These are phyloP conservation scores for Serendipita sp. DNA, from an alignment of 768 basidiomycete genomes.

Conservation along the genomic window DNA sequence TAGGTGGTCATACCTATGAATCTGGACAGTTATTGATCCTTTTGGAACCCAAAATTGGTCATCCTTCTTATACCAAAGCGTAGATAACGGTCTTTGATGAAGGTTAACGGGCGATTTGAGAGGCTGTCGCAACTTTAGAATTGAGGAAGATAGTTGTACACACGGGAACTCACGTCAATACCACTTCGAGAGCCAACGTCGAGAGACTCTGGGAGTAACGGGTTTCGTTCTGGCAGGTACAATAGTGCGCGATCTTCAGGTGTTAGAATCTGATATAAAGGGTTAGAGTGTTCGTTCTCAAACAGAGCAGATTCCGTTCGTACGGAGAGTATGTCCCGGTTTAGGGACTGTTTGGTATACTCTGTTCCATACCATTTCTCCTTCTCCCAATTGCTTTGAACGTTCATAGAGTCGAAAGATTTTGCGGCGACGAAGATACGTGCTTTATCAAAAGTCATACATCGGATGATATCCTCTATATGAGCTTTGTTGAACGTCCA, in stretches of 20 bases:
- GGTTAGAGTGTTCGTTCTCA: background rate
- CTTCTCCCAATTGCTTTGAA: conserved; percentile 37
- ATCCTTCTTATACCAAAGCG: conserved; percentile 94
- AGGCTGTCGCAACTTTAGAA: background rate
- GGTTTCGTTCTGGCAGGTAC: conserved; percentile 67
- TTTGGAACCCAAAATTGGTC: conserved; percentile 93
- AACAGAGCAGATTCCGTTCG: background rate
- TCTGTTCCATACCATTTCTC: conserved; percentile 91
- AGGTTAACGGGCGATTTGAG: background rate
- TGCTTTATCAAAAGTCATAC: conserved; percentile 39
- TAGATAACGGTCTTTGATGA: conserved; percentile 33
- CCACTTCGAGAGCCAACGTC: conserved; percentile 41
- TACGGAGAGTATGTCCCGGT: background rate
- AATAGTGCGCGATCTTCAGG: conserved; percentile 28
- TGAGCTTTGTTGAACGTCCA: conserved; percentile 59
- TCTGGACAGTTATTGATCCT: conserved; percentile 57
- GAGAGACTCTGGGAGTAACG: conserved; percentile 79
- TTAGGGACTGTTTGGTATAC: conserved; percentile 32
- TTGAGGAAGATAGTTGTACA: too few species aligned
- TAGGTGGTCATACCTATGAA: conserved; percentile 43
- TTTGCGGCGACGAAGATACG: conserved; percentile 32
- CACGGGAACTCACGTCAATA: background rate
- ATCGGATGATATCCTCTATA: conserved; percentile 45
- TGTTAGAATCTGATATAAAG: background rate
- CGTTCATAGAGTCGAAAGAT: conserved; percentile 29